These are phyloP conservation scores for Malbranchea cinnamomea DNA, from an alignment of 2,329 filamentous ascomycete species.

Conservation along the genomic window DNA sequence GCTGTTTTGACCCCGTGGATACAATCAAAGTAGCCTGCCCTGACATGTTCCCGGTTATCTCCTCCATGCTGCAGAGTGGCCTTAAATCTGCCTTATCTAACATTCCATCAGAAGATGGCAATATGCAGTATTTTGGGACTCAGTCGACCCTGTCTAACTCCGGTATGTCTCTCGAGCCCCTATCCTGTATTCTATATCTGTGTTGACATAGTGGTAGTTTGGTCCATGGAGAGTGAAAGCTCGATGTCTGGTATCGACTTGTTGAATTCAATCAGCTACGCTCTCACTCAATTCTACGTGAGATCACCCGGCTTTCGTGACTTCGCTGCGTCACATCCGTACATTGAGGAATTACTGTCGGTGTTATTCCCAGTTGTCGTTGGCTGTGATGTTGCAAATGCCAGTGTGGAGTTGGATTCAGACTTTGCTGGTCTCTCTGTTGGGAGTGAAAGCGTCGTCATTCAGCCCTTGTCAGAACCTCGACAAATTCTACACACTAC, in stretches of 20 bases:
- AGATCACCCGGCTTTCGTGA: constrained; percentile 67
- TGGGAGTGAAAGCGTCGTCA: constrained; percentile 70
- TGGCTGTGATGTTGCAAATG: constrained; percentile 65
- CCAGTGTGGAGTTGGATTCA: constrained; percentile 77
- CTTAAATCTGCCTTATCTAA: constrained; percentile 44
- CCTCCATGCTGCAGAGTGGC: constrained; percentile 74
- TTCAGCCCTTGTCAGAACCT: constrained; percentile 54
- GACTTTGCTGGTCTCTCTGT: constrained; percentile 68
- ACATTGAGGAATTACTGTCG: constrained; percentile 62
- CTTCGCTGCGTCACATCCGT: constrained; percentile 65
- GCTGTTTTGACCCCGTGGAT: constrained; percentile 48
- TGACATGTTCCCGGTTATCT: constrained; percentile 65
- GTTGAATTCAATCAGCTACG: constrained; percentile 61
- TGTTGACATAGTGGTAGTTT: background rate
- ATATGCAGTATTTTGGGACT: constrained; percentile 3
- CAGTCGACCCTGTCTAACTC: background rate
- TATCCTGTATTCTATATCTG: background rate
- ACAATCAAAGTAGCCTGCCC: constrained; percentile 55
- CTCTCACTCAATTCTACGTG: constrained; percentile 64
- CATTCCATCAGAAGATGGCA: constrained; percentile 3
- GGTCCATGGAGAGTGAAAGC: background rate
- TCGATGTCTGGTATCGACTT: constrained; percentile 47
- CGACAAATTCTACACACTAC: constrained; percentile 61
- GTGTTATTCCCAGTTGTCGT: constrained; percentile 80
- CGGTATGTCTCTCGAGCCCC: constrained; percentile 2